These are phyloP conservation scores for Cladophialophora yegresii DNA, from an alignment of 2,329 filamentous ascomycete species.

Conservation along the genomic window DNA sequence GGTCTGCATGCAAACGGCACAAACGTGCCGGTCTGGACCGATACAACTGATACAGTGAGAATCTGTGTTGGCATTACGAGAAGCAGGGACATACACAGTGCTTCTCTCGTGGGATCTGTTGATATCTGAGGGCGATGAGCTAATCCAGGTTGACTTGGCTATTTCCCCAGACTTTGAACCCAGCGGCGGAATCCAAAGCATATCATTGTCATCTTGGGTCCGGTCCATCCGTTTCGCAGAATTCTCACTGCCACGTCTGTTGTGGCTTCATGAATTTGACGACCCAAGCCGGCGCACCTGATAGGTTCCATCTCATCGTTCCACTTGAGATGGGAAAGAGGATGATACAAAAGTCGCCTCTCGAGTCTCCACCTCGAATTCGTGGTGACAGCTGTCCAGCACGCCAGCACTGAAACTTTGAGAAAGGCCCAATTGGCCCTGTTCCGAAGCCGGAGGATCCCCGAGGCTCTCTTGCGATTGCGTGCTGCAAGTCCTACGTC, in stretches of 20 bases:
- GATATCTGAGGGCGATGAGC: neutral
- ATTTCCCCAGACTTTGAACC: neutral
- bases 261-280: neutral
- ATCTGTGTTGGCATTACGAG: conserved; percentile 5
- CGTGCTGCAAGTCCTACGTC: neutral
- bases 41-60: conserved; percentile 1
- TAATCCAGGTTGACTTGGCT: neutral
- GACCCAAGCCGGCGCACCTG: too few relatives aligned
- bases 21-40: neutral
- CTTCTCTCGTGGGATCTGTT: neutral
- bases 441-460: neutral
- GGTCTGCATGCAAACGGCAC: neutral
- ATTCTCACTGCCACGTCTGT: neutral
- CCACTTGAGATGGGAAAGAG: neutral
- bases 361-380: neutral
- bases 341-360: too few relatives aligned
- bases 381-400: neutral
- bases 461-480: neutral
- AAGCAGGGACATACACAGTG: neutral
- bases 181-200: neutral
- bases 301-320: too few relatives aligned
- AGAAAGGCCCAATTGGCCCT: neutral
- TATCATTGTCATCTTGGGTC: neutral
- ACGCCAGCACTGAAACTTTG: neutral
- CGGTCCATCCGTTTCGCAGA: neutral